Evolutionary conservation across 1,139 yeast species (phyloP).

Genomic region (Trichomonascaceae sp.): DNA sequence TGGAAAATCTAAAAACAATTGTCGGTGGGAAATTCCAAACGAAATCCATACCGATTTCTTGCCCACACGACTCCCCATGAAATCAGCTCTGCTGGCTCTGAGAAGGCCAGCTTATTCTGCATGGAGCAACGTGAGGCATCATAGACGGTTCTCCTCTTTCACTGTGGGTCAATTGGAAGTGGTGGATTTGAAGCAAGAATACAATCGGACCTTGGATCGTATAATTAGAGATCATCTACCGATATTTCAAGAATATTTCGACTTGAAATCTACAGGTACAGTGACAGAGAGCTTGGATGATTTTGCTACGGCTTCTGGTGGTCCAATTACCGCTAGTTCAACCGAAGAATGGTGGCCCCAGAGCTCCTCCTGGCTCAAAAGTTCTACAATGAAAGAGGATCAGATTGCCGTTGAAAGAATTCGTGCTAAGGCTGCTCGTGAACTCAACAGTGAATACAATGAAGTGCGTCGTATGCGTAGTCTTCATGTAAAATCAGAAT

Average conservation of each 20-base stretch:
- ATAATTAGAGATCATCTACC: conserved; percentile 11
- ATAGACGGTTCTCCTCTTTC: background rate
- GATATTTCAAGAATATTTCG: conserved; percentile 5
- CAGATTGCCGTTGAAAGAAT: conserved; percentile 5
- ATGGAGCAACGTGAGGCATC: background rate
- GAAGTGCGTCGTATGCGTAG: conserved; percentile 10
- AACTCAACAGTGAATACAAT: conserved; percentile 11
- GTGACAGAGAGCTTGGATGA: background rate
- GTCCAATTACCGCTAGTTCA: background rate
- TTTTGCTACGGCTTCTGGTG: background rate
- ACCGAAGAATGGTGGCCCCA: background rate
- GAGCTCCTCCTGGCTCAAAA: background rate
- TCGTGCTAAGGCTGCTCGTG: conserved; percentile 8
- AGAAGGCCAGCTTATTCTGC: background rate
- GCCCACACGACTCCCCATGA: background rate
- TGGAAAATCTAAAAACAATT: too few relatives aligned
- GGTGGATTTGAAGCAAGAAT: conserved; percentile 9
- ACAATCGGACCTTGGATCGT: conserved; percentile 9
- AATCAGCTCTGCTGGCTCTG: background rate
- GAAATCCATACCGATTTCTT: background rate
- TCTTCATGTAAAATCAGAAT: conserved; percentile 10
- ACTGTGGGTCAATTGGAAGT: conserved; percentile 4
- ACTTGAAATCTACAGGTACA: background rate
- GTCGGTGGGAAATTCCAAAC: too few relatives aligned
- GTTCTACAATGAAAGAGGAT: conserved; percentile 1